Percentiles rank a stretch among this genome's conserved stretches.
phyloP scores from a whole-genome alignment of 805 yeast species.

The Zygosaccharomyces gambellarensis region DNA sequence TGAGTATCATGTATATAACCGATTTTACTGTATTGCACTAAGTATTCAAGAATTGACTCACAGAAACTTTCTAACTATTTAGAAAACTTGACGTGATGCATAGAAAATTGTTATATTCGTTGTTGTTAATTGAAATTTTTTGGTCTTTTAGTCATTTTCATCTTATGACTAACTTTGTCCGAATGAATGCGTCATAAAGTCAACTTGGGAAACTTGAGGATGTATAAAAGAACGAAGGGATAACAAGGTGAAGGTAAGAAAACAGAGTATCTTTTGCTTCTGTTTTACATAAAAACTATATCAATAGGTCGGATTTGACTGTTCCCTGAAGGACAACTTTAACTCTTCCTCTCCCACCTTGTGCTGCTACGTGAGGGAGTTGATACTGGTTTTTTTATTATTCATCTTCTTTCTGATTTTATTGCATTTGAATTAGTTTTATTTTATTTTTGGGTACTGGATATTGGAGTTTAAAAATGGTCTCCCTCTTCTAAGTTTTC shows the following conservation, averaged over 20 bases:
- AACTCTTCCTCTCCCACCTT: background rate
- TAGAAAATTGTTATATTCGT: background rate
- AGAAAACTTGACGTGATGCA: background rate
- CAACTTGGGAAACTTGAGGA: background rate
- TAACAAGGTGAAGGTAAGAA: background rate
- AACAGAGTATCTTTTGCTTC: background rate
- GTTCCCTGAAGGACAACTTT: background rate
- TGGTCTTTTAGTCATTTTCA: background rate
- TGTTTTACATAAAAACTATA: background rate
- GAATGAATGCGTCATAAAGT: conserved; percentile 3
- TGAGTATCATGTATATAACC: background rate
- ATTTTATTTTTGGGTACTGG: conserved; percentile 2
- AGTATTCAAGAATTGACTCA: background rate
- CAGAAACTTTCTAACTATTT: background rate
- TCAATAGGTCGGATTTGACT: background rate
- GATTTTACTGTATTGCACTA: background rate
- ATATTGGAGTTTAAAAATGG: background rate
- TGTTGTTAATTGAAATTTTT: background rate
- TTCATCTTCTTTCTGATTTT: background rate
- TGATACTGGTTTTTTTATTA: background rate
- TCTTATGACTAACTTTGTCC: conserved; percentile 3
- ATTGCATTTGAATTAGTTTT: background rate
- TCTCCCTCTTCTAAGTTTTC: background rate
- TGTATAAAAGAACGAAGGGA: background rate
- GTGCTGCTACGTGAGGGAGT: background rate